phyloP scores from a whole-genome alignment of 192 early-diverging fungal genomes.

The Rhizophagus sp. region DNA sequence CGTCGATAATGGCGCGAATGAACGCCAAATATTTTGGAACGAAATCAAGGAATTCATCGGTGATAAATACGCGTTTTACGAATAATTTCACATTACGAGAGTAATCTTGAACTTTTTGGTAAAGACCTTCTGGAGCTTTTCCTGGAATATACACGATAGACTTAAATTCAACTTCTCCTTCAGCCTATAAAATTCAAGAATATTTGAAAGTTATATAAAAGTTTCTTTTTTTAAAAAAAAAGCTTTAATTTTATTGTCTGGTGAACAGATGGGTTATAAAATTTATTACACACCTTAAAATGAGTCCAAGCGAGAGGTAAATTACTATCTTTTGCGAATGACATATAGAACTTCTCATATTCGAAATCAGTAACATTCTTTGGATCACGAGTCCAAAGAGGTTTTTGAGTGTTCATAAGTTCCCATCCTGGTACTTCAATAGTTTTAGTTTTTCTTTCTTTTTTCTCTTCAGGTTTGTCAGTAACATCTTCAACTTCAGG shows the following conservation, averaged over 20 bases:
- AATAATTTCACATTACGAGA: conserved; percentile 83
- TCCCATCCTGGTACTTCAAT: conserved; percentile 68
- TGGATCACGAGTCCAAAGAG: conserved; percentile 89
- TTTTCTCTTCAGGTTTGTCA: conserved; percentile 55
- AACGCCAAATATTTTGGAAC: conserved; percentile 93
- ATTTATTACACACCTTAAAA: conserved; percentile 58
- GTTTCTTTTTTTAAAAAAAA: too few species aligned
- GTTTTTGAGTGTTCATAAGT: conserved; percentile 87
- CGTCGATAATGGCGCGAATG: conserved; percentile 91
- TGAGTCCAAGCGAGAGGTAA: conserved; percentile 84
- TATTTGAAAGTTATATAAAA: too few species aligned
- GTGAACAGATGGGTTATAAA: too few species aligned
- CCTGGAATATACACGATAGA: conserved; percentile 85
- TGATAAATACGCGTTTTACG: conserved; percentile 96
- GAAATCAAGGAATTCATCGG: conserved; percentile 84
- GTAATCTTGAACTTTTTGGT: conserved; percentile 52
- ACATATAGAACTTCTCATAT: conserved; percentile 88
- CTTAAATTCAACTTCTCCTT: conserved; percentile 91
- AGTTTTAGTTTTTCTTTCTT: conserved; percentile 54
- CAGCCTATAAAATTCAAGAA: conserved; percentile 49
- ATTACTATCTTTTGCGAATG: conserved; percentile 67
- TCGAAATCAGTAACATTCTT: conserved; percentile 76
- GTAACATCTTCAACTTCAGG: conserved; percentile 53
- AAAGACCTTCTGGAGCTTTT: conserved; percentile 56
- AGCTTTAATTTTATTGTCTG: too few species aligned